Conservation (phyloP, 148 eudicot genomes). For the Rhododendron simsii region DNA sequence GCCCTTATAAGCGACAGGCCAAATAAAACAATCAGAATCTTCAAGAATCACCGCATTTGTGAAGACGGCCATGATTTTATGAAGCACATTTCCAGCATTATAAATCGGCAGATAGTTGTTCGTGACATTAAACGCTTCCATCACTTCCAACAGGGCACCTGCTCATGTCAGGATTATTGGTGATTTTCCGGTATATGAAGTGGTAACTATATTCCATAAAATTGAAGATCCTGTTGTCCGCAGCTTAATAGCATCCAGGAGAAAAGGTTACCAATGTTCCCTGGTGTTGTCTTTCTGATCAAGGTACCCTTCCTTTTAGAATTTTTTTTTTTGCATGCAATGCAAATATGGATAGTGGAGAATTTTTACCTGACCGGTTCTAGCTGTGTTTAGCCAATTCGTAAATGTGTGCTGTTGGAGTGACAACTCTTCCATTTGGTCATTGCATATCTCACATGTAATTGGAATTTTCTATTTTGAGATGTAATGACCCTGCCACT, state of each 20-base stretch:
- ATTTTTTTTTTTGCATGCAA: background rate
- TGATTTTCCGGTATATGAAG: background rate
- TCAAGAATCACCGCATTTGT: constrained; percentile 24
- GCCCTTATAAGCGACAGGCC: constrained; percentile 10
- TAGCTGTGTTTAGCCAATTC: background rate
- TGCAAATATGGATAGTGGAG: background rate
- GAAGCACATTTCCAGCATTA: constrained; percentile 10
- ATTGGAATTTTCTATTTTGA: background rate
- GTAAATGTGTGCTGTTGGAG: background rate
- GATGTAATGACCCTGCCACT: background rate
- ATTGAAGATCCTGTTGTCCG: background rate
- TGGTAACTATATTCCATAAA: background rate
- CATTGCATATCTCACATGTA: background rate
- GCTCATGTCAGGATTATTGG: constrained; percentile 23
- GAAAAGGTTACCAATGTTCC: background rate
- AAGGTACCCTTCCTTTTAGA: background rate
- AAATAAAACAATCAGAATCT: constrained; percentile 18
- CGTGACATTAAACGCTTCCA: constrained; percentile 22
- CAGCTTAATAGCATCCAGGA: background rate
- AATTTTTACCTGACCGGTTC: background rate
- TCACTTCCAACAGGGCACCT: constrained; percentile 17
- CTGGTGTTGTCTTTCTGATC: background rate
- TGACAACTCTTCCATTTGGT: background rate
- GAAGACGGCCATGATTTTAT: constrained; percentile 24
- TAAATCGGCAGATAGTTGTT: constrained; percentile 14